These are phyloP conservation scores for Dendrobium catenatum DNA, from an alignment of 106 monocot species.

Conservation along the genomic window DNA sequence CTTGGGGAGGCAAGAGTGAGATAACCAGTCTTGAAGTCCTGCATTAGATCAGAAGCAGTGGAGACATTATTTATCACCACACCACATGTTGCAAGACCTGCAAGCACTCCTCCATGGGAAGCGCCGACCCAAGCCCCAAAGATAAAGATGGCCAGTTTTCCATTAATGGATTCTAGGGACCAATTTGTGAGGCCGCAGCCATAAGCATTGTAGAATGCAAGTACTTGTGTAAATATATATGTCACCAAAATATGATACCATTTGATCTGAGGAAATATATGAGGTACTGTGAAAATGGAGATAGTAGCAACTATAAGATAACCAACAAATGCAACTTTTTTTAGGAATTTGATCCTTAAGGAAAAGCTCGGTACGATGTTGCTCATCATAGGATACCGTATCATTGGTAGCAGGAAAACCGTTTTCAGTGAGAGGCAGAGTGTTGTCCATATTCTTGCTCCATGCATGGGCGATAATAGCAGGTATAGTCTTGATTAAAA, in stretches of 20 bases:
- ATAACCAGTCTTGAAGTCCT: conserved; percentile 53
- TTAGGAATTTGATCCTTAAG: conserved; percentile 44
- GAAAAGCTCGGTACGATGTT: conserved; percentile 22
- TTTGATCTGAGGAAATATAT: conserved; percentile 32
- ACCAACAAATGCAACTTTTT: conserved; percentile 13
- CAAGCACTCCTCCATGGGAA: conserved; percentile 30
- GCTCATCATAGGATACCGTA: conserved; percentile 22
- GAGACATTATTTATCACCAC: conserved; percentile 38
- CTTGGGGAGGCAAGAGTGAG: conserved; percentile 51
- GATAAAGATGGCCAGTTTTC: conserved; percentile 53
- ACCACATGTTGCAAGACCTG: conserved; percentile 44
- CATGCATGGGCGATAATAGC: too few species aligned
- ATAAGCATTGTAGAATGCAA: conserved; percentile 48
- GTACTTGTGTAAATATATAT: conserved; percentile 29
- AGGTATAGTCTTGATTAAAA: too few species aligned
- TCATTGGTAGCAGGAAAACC: too few species aligned
- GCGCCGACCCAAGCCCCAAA: conserved; percentile 41
- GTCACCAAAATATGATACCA: conserved; percentile 45
- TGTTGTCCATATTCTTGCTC: too few species aligned
- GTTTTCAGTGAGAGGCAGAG: too few species aligned
- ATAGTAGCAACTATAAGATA: conserved; percentile 23
- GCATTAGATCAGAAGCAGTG: conserved; percentile 51
- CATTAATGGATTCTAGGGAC: conserved; percentile 50
- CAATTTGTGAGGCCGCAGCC: conserved; percentile 42
- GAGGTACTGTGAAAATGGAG: conserved; percentile 26